These are phyloP conservation scores for Coemansia sp. DNA, from an alignment of 192 early-diverging fungal species.

Conservation along the genomic window DNA sequence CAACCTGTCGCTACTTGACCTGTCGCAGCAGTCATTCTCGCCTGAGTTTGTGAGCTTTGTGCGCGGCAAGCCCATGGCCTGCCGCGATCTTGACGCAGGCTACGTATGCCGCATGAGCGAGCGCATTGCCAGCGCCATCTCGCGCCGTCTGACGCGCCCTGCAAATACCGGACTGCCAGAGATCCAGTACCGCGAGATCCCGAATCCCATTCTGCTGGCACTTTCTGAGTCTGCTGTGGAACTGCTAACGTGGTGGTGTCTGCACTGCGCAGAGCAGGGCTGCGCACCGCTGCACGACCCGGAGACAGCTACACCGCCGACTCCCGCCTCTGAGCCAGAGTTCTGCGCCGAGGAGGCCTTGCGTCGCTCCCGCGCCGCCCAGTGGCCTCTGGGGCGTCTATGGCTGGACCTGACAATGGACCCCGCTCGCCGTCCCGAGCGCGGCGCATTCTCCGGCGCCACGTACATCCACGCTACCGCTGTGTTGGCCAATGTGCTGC, in stretches of 20 bases:
- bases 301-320: neutral
- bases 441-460: slow-evolving; percentile 15
- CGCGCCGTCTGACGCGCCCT: slow-evolving; percentile 30
- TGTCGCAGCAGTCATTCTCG: slow-evolving; percentile 54
- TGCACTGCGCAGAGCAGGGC: slow-evolving; percentile 28
- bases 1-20: slow-evolving; percentile 59
- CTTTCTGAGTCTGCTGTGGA: slow-evolving; percentile 49
- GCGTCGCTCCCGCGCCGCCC: slow-evolving; percentile 15
- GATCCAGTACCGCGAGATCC: slow-evolving; percentile 52
- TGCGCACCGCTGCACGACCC: slow-evolving; percentile 17
- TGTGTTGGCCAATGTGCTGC: slow-evolving; percentile 49
- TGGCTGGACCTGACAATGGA: slow-evolving; percentile 50
- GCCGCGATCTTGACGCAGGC: slow-evolving; percentile 20
- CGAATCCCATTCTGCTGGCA: slow-evolving; percentile 44
- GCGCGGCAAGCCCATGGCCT: slow-evolving; percentile 20
- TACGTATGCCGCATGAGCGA: slow-evolving; percentile 44
- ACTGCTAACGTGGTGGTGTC: slow-evolving; percentile 55
- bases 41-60: slow-evolving; percentile 46
- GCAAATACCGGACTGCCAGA: slow-evolving; percentile 39
- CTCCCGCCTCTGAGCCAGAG: slow-evolving; percentile 23
- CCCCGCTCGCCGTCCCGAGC: slow-evolving; percentile 12
- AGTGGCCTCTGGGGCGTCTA: slow-evolving; percentile 31
- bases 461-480: slow-evolving; percentile 48
- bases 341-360: slow-evolving; percentile 39
- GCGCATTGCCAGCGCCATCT: slow-evolving; percentile 30